phyloP scores from a whole-genome alignment of 805 yeast genomes.

The Saturnispora saitoi region DNA sequence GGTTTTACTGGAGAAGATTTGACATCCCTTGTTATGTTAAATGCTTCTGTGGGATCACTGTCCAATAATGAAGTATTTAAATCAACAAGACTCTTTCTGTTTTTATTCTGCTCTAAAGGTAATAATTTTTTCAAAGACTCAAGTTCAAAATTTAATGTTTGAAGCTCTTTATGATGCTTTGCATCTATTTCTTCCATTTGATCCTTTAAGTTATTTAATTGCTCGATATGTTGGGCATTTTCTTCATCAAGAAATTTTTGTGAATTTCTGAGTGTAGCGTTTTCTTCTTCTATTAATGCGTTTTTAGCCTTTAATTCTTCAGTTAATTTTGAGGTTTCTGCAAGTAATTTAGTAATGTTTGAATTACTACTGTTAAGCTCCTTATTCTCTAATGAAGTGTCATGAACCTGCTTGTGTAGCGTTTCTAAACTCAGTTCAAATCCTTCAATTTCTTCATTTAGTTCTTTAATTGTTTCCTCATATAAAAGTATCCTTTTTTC shows the following conservation, averaged over 20 bases:
- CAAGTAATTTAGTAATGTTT: neutral
- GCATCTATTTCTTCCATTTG: neutral
- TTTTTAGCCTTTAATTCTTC: neutral
- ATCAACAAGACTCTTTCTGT: slow-evolving; percentile 5
- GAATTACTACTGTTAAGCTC: neutral
- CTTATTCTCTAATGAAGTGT: neutral
- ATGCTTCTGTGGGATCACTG: neutral
- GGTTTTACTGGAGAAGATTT: slow-evolving; percentile 3
- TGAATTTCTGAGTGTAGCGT: neutral
- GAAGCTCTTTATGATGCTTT: neutral
- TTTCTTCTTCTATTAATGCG: neutral
- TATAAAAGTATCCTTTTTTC: slow-evolving; percentile 3
- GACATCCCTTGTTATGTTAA: neutral
- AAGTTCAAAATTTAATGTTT: neutral
- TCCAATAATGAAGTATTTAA: neutral
- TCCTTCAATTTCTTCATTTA: slow-evolving; percentile 7
- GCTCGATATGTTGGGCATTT: neutral
- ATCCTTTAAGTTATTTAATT: neutral
- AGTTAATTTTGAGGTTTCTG: neutral
- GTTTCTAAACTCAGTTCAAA: neutral
- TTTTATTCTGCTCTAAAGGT: neutral
- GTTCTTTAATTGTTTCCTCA: slow-evolving; percentile 6
- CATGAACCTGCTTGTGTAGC: neutral
- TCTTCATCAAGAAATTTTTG: neutral
- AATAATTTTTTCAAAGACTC: neutral